A percentile compares a stretch with the other conserved stretches of the same genome.
Conservation (phyloP, 495 filamentous ascomycete genomes). For the Hamigera avellanea region DNA sequence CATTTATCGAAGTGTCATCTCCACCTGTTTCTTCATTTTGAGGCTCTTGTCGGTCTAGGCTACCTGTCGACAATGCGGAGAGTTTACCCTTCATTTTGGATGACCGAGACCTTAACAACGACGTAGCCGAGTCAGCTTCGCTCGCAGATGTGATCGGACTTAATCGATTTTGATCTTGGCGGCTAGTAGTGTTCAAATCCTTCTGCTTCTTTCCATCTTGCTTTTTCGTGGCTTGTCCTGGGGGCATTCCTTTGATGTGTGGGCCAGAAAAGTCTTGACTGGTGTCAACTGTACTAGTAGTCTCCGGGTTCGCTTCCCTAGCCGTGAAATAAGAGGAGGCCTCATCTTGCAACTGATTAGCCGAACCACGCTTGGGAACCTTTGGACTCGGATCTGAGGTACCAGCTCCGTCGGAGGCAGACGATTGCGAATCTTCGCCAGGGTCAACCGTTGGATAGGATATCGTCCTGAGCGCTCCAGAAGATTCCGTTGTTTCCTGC, state of each 20-base stretch:
- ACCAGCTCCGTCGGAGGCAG: conserved; percentile 5
- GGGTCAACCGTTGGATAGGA: conserved; percentile 6
- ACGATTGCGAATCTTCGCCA: conserved; percentile 1
- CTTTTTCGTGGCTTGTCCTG: conserved; percentile 2
- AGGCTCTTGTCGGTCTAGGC: conserved; percentile 23
- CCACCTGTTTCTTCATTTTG: conserved; percentile 15
- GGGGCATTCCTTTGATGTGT: too few species aligned
- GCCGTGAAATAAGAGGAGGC: conserved; percentile 14
- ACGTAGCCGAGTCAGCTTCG: conserved; percentile 27
- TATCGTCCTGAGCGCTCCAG: conserved; percentile 11
- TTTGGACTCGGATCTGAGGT: neutral
- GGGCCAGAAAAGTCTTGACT: too few species aligned
- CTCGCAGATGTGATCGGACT: conserved; percentile 17
- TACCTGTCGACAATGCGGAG: conserved; percentile 9
- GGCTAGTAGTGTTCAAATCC: conserved; percentile 6
- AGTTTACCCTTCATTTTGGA: conserved; percentile 16
- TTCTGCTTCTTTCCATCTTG: conserved; percentile 3
- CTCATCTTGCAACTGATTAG: conserved; percentile 5
- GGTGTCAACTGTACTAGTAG: too few species aligned
- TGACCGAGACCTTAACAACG: conserved; percentile 16
- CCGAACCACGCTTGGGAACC: neutral
- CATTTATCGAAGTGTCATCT: conserved; percentile 2
- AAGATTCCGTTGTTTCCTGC: conserved; percentile 3
- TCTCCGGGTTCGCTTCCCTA: conserved; percentile 7
- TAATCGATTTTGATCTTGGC: conserved; percentile 10